Percentiles rank a stretch among this genome's conserved stretches.
Conservation (phyloP, 257 asterid genomes). For the Rhazya stricta region DNA sequence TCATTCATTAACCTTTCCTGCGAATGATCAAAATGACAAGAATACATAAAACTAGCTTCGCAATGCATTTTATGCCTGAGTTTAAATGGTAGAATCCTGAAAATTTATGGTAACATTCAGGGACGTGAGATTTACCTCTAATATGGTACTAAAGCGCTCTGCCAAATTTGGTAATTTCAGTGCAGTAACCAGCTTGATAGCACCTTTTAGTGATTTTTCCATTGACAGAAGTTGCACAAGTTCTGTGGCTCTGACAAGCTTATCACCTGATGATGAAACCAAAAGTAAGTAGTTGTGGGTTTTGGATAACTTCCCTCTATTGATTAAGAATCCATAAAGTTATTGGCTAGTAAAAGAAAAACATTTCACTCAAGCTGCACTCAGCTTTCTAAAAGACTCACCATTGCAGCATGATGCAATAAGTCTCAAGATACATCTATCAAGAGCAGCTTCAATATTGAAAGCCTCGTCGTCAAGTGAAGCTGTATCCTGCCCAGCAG, state of each 20-base stretch:
- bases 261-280: conserved; percentile 59
- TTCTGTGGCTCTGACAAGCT: conserved; percentile 89
- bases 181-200: conserved; percentile 88
- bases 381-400: conserved; percentile 23
- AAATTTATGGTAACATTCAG: background rate
- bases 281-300: background rate
- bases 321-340: background rate
- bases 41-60: conserved; percentile 3
- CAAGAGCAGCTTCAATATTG: conserved; percentile 67
- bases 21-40: conserved; percentile 9
- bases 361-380: background rate
- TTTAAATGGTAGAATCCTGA: background rate
- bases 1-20: conserved; percentile 68
- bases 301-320: background rate
- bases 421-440: conserved; percentile 90
- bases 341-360: background rate
- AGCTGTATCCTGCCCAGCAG: conserved; percentile 52
- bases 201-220: conserved; percentile 82
- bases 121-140: conserved; percentile 53
- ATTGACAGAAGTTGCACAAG: conserved; percentile 78
- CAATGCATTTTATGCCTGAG: background rate
- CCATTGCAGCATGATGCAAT: conserved; percentile 91
- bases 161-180: conserved; percentile 90
- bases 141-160: conserved; percentile 77
- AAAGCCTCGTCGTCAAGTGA: conserved; percentile 88